Evolutionary conservation across 106 monocot species (phyloP).

Genomic region (Ottelia alismoides): DNA sequence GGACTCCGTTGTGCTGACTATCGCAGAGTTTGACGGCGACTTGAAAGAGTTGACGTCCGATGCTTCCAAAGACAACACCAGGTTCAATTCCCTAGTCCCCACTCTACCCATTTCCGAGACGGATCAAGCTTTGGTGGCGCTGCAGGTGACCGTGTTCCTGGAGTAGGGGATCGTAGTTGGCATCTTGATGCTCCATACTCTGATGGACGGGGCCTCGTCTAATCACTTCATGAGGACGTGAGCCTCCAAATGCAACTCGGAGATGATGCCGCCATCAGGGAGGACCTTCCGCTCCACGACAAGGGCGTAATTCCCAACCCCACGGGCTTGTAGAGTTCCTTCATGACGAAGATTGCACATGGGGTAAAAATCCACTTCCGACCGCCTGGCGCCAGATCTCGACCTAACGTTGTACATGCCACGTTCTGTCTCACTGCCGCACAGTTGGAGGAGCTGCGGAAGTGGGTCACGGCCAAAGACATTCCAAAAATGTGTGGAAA

Average conservation of each 20-base stretch:
- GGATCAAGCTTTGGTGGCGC: background rate
- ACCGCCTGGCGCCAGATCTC: background rate
- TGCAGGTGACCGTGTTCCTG: background rate
- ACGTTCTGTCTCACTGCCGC: background rate
- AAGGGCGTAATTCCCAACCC: background rate
- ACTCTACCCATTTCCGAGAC: background rate
- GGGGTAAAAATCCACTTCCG: background rate
- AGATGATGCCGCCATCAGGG: background rate
- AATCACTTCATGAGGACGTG: slow-evolving; percentile 1
- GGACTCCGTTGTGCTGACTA: background rate
- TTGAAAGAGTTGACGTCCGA: background rate
- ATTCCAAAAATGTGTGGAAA: too few relatives aligned
- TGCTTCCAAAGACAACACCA: background rate
- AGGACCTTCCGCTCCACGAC: background rate
- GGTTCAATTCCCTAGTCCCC: background rate
- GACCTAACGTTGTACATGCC: background rate
- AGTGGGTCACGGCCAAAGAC: background rate
- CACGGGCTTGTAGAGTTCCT: background rate
- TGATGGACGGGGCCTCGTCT: background rate
- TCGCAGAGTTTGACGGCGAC: background rate
- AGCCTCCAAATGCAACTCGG: background rate
- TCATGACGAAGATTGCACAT: background rate
- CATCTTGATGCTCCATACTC: background rate
- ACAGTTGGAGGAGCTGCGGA: background rate
- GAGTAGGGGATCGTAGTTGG: background rate